Evolutionary conservation across 2,329 filamentous ascomycete genomes (phyloP).

Genomic region (Diplodia mutila): DNA sequence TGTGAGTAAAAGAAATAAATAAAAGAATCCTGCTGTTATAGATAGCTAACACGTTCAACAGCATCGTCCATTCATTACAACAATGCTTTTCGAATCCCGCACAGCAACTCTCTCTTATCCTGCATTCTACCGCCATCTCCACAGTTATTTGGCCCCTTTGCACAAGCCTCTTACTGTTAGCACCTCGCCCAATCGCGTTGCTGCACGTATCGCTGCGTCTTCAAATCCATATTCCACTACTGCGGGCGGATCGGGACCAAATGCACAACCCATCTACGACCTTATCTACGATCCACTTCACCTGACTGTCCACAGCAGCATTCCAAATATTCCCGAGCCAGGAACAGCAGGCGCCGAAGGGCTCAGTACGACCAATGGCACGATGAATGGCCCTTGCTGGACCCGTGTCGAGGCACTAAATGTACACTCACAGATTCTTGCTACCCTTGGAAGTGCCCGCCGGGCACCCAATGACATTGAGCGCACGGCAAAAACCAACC

Average conservation of each 20-base stretch:
- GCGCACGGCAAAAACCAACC: constrained; percentile 63
- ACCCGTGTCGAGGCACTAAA: constrained; percentile 63
- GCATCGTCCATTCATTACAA: constrained; percentile 75
- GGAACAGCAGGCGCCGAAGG: constrained; percentile 48
- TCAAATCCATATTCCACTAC: constrained; percentile 39
- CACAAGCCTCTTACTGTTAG: constrained; percentile 50
- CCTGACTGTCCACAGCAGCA: constrained; percentile 62
- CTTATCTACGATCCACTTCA: constrained; percentile 63
- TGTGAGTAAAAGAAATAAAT: constrained; percentile 38
- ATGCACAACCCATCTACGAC: constrained; percentile 58
- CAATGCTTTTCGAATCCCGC: constrained; percentile 69
- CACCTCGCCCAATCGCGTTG: constrained; percentile 48
- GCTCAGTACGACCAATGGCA: constrained; percentile 24
- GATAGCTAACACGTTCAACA: constrained; percentile 25
- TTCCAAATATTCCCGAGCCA: constrained; percentile 66
- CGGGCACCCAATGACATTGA: constrained; percentile 54
- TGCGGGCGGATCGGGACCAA: constrained; percentile 30
- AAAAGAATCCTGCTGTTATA: too few species aligned
- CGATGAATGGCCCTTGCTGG: constrained; percentile 42
- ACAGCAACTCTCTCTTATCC: constrained; percentile 58
- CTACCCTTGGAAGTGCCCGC: constrained; percentile 58
- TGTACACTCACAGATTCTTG: constrained; percentile 63
- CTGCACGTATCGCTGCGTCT: constrained; percentile 46
- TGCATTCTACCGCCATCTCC: constrained; percentile 54
- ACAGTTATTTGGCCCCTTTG: constrained; percentile 55